These are phyloP conservation scores for Peniophora sp. DNA, from an alignment of 1,284 basidiomycete genomes.

Conservation along the genomic window DNA sequence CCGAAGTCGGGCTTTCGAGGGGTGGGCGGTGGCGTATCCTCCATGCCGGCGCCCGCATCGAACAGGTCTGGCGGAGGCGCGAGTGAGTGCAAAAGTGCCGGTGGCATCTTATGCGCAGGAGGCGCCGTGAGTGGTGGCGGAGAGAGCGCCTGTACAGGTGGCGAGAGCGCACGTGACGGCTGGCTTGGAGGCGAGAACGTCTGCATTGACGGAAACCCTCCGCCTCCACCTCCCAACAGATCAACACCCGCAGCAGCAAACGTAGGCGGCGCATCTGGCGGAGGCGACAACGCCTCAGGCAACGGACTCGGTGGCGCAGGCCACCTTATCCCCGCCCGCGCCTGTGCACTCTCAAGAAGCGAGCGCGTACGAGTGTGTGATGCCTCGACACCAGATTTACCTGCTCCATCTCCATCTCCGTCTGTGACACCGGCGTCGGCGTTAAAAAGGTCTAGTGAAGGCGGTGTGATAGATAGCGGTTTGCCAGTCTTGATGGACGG, in stretches of 20 bases:
- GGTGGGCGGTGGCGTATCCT: neutral
- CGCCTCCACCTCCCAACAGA: neutral
- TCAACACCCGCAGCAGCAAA: neutral
- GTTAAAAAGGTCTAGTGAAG: neutral
- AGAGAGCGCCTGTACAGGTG: constrained; percentile 5
- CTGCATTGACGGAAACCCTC: neutral
- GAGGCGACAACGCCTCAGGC: constrained; percentile 5
- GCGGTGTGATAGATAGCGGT: neutral
- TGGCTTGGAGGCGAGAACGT: neutral
- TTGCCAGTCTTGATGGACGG: neutral
- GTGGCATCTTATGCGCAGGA: constrained; percentile 6
- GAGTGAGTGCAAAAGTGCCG: neutral
- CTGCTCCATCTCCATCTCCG: neutral
- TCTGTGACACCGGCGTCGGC: neutral
- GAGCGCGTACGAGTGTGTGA: neutral
- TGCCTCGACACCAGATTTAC: neutral
- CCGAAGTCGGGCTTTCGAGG: neutral
- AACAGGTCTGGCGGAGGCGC: neutral
- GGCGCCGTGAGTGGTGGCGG: neutral
- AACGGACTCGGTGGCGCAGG: constrained; percentile 8
- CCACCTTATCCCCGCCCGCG: constrained; percentile 5
- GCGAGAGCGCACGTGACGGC: neutral
- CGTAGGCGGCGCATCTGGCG: constrained; percentile 3
- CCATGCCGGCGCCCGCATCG: neutral
- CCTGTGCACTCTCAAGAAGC: neutral